A percentile compares a stretch with the other conserved stretches of the same genome.
Evolutionary conservation across 2,329 filamentous ascomycete species (phyloP).

Genomic region (Xylariaceae sp.): DNA sequence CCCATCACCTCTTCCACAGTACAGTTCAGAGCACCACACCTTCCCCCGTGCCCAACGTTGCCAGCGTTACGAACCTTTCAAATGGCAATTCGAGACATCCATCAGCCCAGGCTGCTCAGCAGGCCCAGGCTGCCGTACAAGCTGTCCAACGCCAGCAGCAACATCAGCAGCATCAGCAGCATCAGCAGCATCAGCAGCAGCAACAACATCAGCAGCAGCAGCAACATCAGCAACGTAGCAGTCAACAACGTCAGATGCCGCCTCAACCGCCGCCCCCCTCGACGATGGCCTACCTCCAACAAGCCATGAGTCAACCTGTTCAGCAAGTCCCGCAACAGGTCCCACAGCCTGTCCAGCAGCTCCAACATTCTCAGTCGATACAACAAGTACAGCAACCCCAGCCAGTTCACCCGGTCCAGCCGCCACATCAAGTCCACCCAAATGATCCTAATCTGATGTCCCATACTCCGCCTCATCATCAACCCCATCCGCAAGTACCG

Average conservation of each 20-base stretch:
- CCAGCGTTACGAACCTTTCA: constrained; percentile 45
- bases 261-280: constrained; percentile 25
- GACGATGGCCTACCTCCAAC: constrained; percentile 28
- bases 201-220: constrained; percentile 19
- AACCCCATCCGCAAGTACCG: constrained; percentile 20
- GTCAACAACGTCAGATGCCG: constrained; percentile 30
- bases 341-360: constrained; percentile 26
- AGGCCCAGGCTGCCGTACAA: constrained; percentile 31
- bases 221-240: constrained; percentile 26
- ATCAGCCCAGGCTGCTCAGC: constrained; percentile 40
- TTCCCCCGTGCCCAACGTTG: constrained; percentile 42
- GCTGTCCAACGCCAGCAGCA: constrained; percentile 5
- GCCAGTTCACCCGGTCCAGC: constrained; percentile 6
- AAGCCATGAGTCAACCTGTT: constrained; percentile 27
- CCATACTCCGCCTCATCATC: constrained; percentile 26
- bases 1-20: constrained; percentile 46
- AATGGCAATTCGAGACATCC: constrained; percentile 43
- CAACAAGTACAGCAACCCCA: constrained; percentile 15
- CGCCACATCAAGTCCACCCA: constrained; percentile 23
- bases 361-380: constrained; percentile 27
- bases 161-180: constrained; percentile 18
- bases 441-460: constrained; percentile 27
- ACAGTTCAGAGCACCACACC: constrained; percentile 34
- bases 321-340: constrained; percentile 25
- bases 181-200: constrained; percentile 32